A percentile compares a stretch with the other conserved stretches of the same genome.
Conservation (phyloP, 106 monocot species). For the Triglochin maritima region DNA sequence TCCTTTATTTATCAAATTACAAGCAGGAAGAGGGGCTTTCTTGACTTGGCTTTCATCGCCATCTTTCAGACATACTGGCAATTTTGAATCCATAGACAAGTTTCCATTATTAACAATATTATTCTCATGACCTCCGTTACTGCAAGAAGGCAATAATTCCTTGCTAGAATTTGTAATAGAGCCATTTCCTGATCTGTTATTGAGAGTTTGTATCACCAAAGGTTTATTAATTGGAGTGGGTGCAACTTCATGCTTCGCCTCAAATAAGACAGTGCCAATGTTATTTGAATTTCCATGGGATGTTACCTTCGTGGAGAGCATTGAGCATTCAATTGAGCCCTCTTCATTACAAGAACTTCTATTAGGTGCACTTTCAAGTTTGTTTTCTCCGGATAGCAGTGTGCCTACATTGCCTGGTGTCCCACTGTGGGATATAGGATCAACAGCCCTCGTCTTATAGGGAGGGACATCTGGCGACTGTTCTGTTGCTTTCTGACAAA, state of each 20-base stretch:
- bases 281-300: not conserved
- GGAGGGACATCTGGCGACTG: not conserved
- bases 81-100: not conserved
- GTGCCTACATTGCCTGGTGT: not conserved
- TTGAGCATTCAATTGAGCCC: not conserved
- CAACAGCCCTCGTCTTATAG: not conserved
- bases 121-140: conserved; percentile 9
- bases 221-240: conserved; percentile 4
- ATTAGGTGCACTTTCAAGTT: not conserved
- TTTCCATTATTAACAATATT: not conserved
- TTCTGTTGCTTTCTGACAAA: not conserved
- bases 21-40: conserved; percentile 2
- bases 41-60: conserved; percentile 16
- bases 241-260: conserved; percentile 5
- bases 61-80: conserved; percentile 1
- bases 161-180: conserved; percentile 3
- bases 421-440: not conserved
- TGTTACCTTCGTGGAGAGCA: not conserved
- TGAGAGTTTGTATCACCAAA: not conserved
- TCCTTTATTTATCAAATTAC: conserved; percentile 14
- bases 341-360: not conserved
- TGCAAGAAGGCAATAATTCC: conserved; percentile 4
- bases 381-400: not conserved
- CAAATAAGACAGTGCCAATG: not conserved
- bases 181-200: not conserved